Conservation (phyloP, 2,329 filamentous ascomycete species). For the Macrophomina pseudophaseolina region DNA sequence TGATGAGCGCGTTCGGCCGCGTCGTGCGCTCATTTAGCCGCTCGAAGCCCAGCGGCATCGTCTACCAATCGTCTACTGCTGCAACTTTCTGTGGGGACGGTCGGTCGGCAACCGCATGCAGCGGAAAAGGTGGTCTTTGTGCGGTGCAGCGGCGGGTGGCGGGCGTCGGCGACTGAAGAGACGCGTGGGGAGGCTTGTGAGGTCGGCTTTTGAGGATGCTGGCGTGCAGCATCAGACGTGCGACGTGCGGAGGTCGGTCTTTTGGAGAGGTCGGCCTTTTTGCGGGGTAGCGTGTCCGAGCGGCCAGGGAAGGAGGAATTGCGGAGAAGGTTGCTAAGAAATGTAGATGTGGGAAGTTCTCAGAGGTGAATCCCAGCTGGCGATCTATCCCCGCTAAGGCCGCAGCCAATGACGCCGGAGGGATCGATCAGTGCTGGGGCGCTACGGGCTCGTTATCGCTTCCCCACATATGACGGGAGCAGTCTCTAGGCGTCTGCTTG, state of each 20-base stretch:
- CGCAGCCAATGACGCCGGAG: constrained; percentile 9
- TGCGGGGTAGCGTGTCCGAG: background rate
- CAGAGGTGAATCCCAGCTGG: background rate
- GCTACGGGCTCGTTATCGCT: background rate
- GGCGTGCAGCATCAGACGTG: background rate
- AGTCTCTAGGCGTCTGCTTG: background rate
- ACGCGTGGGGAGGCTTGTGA: background rate
- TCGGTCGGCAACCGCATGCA: background rate
- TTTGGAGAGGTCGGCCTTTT: background rate
- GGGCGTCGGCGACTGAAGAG: background rate
- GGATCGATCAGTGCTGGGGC: no score
- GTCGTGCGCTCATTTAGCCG: constrained; percentile 76
- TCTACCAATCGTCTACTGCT: constrained; percentile 14
- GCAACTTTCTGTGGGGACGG: no score
- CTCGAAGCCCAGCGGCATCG: constrained; percentile 79
- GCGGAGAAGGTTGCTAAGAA: background rate
- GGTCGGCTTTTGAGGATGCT: background rate
- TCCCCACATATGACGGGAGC: background rate
- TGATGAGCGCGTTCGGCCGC: constrained; percentile 77
- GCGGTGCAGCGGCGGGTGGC: background rate
- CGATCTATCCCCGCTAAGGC: background rate
- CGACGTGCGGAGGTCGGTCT: background rate
- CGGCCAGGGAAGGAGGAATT: background rate
- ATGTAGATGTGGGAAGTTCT: background rate
- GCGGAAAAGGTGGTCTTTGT: background rate